These are phyloP conservation scores for Epichloe sp. DNA, from an alignment of 2,329 filamentous ascomycete genomes.

Conservation along the genomic window DNA sequence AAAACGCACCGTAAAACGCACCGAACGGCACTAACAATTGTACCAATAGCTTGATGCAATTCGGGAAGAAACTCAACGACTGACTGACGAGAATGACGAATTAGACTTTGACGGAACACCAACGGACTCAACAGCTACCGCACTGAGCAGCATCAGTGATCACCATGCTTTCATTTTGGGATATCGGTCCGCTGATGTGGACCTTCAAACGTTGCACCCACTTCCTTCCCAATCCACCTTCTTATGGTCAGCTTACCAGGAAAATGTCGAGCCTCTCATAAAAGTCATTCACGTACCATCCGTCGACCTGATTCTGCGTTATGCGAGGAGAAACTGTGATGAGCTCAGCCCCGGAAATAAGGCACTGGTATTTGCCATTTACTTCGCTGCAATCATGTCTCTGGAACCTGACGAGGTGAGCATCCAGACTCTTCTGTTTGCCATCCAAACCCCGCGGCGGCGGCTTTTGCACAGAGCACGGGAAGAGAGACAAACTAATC, in stretches of 20 bases:
- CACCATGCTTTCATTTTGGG: constrained; percentile 64
- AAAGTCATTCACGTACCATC: constrained; percentile 61
- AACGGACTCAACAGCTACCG: constrained; percentile 25
- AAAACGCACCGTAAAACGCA: not conserved
- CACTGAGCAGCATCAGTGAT: constrained; percentile 24
- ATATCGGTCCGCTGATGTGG: constrained; percentile 56
- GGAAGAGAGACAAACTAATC: not conserved
- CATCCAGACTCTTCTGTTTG: not conserved
- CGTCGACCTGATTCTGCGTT: constrained; percentile 45
- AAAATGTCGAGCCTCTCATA: constrained; percentile 61
- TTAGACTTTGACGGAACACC: constrained; percentile 50
- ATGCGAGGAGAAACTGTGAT: constrained; percentile 45
- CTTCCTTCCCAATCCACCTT: constrained; percentile 49
- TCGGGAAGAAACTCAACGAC: constrained; percentile 34
- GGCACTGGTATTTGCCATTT: constrained; percentile 51
- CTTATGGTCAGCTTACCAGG: constrained; percentile 58
- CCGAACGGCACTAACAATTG: not conserved
- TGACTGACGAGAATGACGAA: constrained; percentile 31
- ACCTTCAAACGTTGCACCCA: constrained; percentile 52
- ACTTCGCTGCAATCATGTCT: constrained; percentile 44
- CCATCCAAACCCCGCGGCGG: not conserved
- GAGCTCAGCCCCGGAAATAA: constrained; percentile 43
- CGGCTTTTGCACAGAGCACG: not conserved
- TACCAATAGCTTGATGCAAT: constrained; percentile 24
- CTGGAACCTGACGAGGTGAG: constrained; percentile 46